Evolutionary conservation across 2,329 filamentous ascomycete species (phyloP), one percentile per base, ranked within the genome.

Genomic region (Fusarium fujikuroi): DNA sequence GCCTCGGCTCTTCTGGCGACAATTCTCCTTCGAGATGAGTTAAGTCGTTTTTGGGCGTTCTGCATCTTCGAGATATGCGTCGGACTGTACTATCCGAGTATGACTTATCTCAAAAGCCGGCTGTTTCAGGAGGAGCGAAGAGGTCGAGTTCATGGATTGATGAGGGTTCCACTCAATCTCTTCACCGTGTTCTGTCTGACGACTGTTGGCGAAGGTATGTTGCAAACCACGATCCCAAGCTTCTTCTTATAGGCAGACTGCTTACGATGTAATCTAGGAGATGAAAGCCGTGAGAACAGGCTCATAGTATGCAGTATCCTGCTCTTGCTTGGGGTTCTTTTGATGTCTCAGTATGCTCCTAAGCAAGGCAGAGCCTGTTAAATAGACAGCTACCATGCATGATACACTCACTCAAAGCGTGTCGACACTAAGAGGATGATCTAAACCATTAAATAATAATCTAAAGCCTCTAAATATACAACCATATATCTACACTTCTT

Each of bases 241-340:
- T 28, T 30, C 0, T 4, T 1, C 1, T 49, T 16, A 4, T 3
- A n/a, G 4, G 4, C 9, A 8, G 2, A 21, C 3, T 21, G 3
- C 36, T 60, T 9, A 60, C 10, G 0, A 18, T 23, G 1, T 0
- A 3, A 23, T 1, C 2, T 15, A 61, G 59, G 59, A 8, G 49
- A 57, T 1, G 47, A 44, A 43, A 30, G 15, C 5, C 59, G 59
- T 4, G 59, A 56, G 49, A 28, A 61, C 9, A 32, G 37, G 10
- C 36, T 61, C 5, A 61, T 57, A 40, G 14, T 42, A 16, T 61
- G 59, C 15, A 57, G 59, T 5, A 43, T 37, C 2, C 19, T 61
- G 3, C 30, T 61, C 34, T 11, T 61, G 7, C 5, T 61, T 16
- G 10, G 37, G 0, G 49, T 37, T 7, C 8, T 61, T 6, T 32